Evolutionary conservation across 805 yeast species (phyloP), one percentile per base, ranked within the genome.

Genomic region (Candida boleticola): DNA sequence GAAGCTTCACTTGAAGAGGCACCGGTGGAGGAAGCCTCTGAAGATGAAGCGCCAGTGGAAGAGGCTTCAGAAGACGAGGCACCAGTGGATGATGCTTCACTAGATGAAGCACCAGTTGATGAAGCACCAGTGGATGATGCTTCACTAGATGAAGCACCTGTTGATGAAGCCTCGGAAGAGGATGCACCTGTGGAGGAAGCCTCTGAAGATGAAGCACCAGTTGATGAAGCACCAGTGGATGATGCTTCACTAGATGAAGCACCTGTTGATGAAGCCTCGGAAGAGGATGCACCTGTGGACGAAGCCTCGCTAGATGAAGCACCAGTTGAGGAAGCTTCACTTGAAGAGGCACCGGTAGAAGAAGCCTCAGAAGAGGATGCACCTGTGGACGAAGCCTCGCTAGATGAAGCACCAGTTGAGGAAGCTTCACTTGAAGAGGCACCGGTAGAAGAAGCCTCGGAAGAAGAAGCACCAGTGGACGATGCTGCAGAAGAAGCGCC

Each of bases 251-350:
- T 32, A 14, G 27, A 33, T 11, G 29, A 20, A 20, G 14, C 37
- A 11, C 37, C 37, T 13, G 37, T 35, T 13, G 39, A 32, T 9
- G 39, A 16, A 9, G 37, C 25, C 5, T 37, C 38, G n/a, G n/a
- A n/a, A 17, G 42, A 37, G n/a, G 36, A 9, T n/a, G 36, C 29
- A 6, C 42, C 40, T 21, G 39, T 10, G 13, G 13, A 5, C 11
- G 37, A 13, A n/a, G n/a, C n/a, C n/a, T n/a, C n/a, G n/a, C n/a
- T n/a, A 6, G 21, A n/a, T 5, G 9, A 20, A 18, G 14, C 37
- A 7, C 37, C 37, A 35, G 37, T 35, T 7, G 37, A 19, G 16
- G 37, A 35, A 19, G 29, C 27, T 4, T 18, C 18, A 10, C 27
- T 11, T 22, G 10, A 5, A 16, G 29, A 21, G 6, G 18, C 27